Evolutionary conservation across 2,329 filamentous ascomycete species (phyloP), one percentile per base, ranked within the genome.

Genomic region (Cryphonectria carpinicola): DNA sequence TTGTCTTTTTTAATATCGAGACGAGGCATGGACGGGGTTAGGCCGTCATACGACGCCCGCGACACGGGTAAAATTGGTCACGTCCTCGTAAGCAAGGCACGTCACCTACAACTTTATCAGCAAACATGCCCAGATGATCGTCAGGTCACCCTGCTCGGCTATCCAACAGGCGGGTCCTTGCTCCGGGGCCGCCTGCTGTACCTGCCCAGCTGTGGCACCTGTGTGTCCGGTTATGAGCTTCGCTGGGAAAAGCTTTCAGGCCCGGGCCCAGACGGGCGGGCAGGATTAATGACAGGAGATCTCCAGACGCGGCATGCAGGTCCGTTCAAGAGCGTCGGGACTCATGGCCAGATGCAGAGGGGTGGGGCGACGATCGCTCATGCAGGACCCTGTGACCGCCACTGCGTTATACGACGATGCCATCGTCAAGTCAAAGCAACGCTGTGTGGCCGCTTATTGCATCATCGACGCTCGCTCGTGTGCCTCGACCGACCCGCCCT

Each of bases 361-460:
- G 65, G 66, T 67, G 64, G 61, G 61, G 65, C 46, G 68, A 43
- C 54, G 68, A 67, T 70, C 68, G 37, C 39, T 67, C 65, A 52
- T 65, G 63, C 63, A 65, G 43, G 28, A 14, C 63, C 28, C 43
- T 65, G 63, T 32, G 37, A 3, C 28, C n/a, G n/a, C 28, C 28
- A 17, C 62, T 49, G 62, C 37, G 37, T 64, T 64, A 64, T 64
- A 64, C 61, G 37, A 64, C 61, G 37, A 64, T 46, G 61, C 39
- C 61, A 49, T 64, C 37, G 61, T 39, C 39, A n/a, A 14, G 35
- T 13, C 25, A 11, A 39, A 22, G 35, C 3, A 32, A 37, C 8
- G 13, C 35, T n/a, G 58, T 32, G 32, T 32, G 22, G 22, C 58
- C 58, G 35, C 19, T n/a, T 10, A 10, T 61, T 61, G 35, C 58